Percentiles rank a stretch among this genome's conserved stretches.
These are phyloP conservation scores for Aspergillus novofumigatus DNA, from an alignment of 2,329 filamentous ascomycete genomes.

Conservation along the genomic window DNA sequence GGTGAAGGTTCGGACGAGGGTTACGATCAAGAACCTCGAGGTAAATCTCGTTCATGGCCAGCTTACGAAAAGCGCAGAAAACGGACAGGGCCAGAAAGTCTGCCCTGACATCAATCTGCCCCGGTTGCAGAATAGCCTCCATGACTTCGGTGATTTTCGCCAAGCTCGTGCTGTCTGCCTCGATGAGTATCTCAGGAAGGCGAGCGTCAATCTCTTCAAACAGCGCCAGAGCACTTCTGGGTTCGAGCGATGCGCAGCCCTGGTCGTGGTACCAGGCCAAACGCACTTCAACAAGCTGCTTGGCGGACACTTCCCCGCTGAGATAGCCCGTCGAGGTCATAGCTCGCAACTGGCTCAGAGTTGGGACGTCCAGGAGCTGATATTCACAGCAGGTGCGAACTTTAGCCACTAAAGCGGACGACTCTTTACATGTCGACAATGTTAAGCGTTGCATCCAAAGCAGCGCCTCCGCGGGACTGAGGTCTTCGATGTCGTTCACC, in stretches of 20 bases:
- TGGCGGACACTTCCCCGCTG: slow-evolving; percentile 31
- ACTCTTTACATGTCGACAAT: slow-evolving; percentile 3
- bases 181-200: slow-evolving; percentile 26
- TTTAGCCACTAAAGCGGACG: slow-evolving; percentile 5
- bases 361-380: slow-evolving; percentile 27
- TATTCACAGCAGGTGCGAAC: slow-evolving; percentile 19
- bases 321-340: slow-evolving; percentile 38
- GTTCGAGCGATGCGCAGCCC: slow-evolving; percentile 33
- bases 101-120: slow-evolving; percentile 42
- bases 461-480: slow-evolving; percentile 32
- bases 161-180: slow-evolving; percentile 28
- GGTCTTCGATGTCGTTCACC: slow-evolving; percentile 30
- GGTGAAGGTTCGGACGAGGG: slow-evolving; percentile 57
- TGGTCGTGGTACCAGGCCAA: slow-evolving; percentile 42
- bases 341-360: slow-evolving; percentile 34
- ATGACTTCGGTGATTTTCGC: slow-evolving; percentile 36
- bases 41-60: slow-evolving; percentile 60
- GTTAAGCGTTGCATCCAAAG: slow-evolving; percentile 12
- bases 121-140: slow-evolving; percentile 26
- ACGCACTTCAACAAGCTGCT: slow-evolving; percentile 36
- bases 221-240: slow-evolving; percentile 29
- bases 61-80: slow-evolving; percentile 54
- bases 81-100: slow-evolving; percentile 56
- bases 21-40: slow-evolving; percentile 60
- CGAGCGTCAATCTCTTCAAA: slow-evolving; percentile 35